These are phyloP conservation scores for Clausena lansium DNA, from an alignment of 345 rosid species.

Conservation along the genomic window DNA sequence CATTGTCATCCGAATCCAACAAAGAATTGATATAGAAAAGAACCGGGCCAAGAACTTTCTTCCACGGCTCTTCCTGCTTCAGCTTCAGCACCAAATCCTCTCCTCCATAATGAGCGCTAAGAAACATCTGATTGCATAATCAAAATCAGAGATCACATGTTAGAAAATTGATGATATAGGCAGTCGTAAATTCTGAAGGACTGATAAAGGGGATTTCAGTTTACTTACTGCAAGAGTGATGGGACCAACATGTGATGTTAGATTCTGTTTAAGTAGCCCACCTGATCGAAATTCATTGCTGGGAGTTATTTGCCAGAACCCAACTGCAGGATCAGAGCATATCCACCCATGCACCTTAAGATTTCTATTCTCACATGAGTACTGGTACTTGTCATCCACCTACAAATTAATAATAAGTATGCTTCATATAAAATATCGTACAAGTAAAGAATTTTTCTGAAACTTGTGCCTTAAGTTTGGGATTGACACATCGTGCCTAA, in stretches of 20 bases:
- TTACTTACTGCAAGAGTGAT: constrained; percentile 46
- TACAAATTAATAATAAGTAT: constrained; percentile 3
- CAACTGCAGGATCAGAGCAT: constrained; percentile 46
- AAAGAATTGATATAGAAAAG: constrained; percentile 60
- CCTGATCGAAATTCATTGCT: constrained; percentile 62
- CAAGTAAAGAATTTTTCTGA: not conserved
- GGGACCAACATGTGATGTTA: constrained; percentile 66
- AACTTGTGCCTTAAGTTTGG: not conserved
- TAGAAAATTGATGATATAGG: not conserved
- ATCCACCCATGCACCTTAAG: constrained; percentile 86
- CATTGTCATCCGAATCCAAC: constrained; percentile 27
- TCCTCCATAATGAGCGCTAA: constrained; percentile 84
- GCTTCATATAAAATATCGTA: not conserved
- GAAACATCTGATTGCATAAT: constrained; percentile 58
- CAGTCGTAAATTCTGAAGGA: not conserved
- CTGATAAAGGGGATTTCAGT: not conserved
- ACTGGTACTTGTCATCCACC: constrained; percentile 94
- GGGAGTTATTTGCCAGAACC: constrained; percentile 82
- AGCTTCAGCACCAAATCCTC: constrained; percentile 73
- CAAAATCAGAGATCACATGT: not conserved
- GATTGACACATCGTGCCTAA: too few relatives aligned
- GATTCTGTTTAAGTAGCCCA: constrained; percentile 58
- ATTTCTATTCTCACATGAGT: constrained; percentile 78
- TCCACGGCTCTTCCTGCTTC: constrained; percentile 73
- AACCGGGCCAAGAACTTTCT: constrained; percentile 89